phyloP scores from a whole-genome alignment of 208 protist genomes.

The Wallacemonas rigidus region DNA sequence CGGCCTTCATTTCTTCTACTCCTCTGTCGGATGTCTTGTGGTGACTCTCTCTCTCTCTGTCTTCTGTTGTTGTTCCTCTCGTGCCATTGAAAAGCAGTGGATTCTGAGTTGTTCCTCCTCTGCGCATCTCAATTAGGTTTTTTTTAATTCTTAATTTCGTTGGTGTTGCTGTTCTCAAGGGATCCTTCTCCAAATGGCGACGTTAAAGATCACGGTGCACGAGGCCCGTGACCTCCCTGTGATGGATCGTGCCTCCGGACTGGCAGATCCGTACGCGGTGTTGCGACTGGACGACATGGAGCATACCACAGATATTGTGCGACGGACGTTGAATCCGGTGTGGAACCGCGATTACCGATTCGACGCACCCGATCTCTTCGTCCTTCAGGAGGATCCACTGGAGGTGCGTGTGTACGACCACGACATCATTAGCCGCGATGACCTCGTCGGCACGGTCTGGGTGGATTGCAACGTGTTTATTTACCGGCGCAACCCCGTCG shows the following conservation, averaged over 20 bases:
- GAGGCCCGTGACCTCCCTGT: constrained; percentile 91
- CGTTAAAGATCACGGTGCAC: constrained; percentile 88
- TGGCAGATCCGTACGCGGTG: constrained; percentile 91
- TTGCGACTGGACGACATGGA: constrained; percentile 77
- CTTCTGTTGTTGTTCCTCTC: constrained; percentile 1
- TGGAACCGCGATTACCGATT: constrained; percentile 86
- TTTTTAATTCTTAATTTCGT: constrained; percentile 17
- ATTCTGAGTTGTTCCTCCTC: background rate
- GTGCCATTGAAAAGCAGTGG: background rate
- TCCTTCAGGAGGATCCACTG: constrained; percentile 94
- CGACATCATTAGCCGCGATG: constrained; percentile 95
- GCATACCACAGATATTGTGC: constrained; percentile 77
- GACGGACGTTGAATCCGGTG: constrained; percentile 76
- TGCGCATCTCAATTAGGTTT: constrained; percentile 1
- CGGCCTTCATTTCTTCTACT: background rate
- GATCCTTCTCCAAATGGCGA: constrained; percentile 59
- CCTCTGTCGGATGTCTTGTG: background rate
- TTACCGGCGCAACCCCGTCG: constrained; percentile 41
- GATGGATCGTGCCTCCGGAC: constrained; percentile 88
- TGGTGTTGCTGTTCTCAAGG: background rate
- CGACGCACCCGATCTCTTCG: constrained; percentile 81
- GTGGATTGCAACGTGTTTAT: constrained; percentile 93
- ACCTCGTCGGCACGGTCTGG: constrained; percentile 93
- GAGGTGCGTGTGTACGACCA: constrained; percentile 96
- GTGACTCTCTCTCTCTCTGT: background rate